These are phyloP conservation scores for Coccinonectria pachysandricola DNA, from an alignment of 2,329 filamentous ascomycete species.

Conservation along the genomic window DNA sequence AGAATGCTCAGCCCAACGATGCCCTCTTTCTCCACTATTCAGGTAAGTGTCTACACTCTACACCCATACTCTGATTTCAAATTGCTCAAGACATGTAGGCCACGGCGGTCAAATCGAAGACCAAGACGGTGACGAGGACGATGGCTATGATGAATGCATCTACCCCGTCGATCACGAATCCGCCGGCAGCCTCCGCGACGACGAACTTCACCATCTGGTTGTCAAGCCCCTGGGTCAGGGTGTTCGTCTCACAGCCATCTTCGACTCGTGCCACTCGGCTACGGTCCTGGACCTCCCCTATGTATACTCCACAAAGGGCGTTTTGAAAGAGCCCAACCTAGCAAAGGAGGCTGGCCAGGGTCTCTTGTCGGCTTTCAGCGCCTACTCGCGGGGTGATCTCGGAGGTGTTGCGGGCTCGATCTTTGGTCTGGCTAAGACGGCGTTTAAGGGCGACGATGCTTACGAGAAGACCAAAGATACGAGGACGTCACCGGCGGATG, in stretches of 20 bases:
- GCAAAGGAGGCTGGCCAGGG: constrained; percentile 70
- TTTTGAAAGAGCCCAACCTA: constrained; percentile 72
- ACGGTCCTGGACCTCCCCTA: constrained; percentile 70
- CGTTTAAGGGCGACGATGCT: constrained; percentile 65
- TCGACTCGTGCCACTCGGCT: constrained; percentile 72
- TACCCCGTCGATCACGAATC: constrained; percentile 65
- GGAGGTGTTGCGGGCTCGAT: constrained; percentile 69
- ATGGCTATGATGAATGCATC: constrained; percentile 69
- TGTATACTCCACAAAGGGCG: constrained; percentile 69
- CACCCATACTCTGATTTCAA: not conserved
- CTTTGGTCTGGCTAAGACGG: constrained; percentile 82
- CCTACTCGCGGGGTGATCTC: constrained; percentile 77
- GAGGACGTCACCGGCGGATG: constrained; percentile 88
- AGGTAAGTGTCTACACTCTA: constrained; percentile 28
- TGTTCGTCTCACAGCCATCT: constrained; percentile 75
- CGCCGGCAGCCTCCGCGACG: constrained; percentile 66
- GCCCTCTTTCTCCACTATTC: constrained; percentile 71
- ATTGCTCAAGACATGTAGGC: constrained; percentile 31
- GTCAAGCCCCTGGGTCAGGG: constrained; percentile 70
- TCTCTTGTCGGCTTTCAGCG: constrained; percentile 60
- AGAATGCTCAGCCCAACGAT: constrained; percentile 61
- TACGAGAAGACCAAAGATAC: constrained; percentile 75
- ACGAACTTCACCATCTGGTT: constrained; percentile 68
- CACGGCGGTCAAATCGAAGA: constrained; percentile 70
- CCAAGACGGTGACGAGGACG: constrained; percentile 64